These are phyloP conservation scores for Vaccinium vitisidaea DNA, from an alignment of 148 eudicot genomes.

Conservation along the genomic window DNA sequence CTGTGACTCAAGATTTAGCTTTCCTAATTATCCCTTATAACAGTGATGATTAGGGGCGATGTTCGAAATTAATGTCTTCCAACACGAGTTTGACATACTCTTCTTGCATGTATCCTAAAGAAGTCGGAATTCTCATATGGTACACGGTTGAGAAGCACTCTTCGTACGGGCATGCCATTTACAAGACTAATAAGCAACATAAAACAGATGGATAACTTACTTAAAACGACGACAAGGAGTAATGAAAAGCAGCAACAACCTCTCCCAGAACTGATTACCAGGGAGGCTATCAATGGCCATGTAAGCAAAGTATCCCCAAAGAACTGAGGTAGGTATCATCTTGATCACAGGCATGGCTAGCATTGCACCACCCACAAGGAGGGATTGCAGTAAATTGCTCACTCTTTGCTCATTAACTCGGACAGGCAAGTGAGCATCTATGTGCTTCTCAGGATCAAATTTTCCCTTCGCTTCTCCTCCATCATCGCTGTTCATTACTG, in stretches of 20 bases:
- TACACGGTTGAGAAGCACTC: background rate
- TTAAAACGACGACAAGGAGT: slow-evolving; percentile 50
- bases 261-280: slow-evolving; percentile 72
- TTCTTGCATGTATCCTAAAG: background rate
- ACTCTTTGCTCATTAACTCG: slow-evolving; percentile 71
- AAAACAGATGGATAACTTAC: slow-evolving; percentile 32
- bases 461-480: slow-evolving; percentile 31
- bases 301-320: slow-evolving; percentile 73
- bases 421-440: slow-evolving; percentile 64
- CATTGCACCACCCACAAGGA: slow-evolving; percentile 45
- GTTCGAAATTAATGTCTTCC: background rate
- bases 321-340: slow-evolving; percentile 64
- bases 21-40: background rate
- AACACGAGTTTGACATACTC: background rate
- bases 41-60: background rate
- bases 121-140: background rate
- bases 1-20: background rate
- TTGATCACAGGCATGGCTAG: slow-evolving; percentile 58
- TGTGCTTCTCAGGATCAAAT: slow-evolving; percentile 48
- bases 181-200: background rate
- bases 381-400: slow-evolving; percentile 68
- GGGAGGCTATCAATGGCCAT: slow-evolving; percentile 75
- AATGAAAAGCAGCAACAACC: slow-evolving; percentile 46
- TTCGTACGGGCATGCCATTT: background rate
- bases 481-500: slow-evolving; percentile 34